phyloP scores from a whole-genome alignment of 176 grass and related monocot genomes.

The Musa acuminata region DNA sequence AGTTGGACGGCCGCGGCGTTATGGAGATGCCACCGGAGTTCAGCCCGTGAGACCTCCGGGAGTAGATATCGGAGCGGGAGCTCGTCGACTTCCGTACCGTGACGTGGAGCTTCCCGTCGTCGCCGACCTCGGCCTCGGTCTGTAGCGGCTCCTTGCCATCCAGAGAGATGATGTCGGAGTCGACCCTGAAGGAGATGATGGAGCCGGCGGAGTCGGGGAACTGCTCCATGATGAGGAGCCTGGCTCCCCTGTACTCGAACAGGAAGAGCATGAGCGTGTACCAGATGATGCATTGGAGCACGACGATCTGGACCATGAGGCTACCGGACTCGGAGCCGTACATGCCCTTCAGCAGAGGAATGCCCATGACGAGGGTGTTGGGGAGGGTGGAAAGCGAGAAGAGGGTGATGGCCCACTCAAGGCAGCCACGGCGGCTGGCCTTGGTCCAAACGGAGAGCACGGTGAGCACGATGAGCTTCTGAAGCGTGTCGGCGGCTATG shows the following conservation, averaged over 20 bases:
- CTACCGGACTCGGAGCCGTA: conserved; percentile 40
- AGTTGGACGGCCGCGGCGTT: conserved; percentile 56
- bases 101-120: conserved; percentile 42
- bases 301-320: conserved; percentile 53
- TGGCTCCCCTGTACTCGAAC: conserved; percentile 42
- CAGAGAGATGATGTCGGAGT: conserved; percentile 82
- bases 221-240: conserved; percentile 56
- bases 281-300: conserved; percentile 57
- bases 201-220: conserved; percentile 62
- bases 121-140: conserved; percentile 40
- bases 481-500: conserved; percentile 60
- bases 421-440: conserved; percentile 22
- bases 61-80: conserved; percentile 56
- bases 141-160: conserved; percentile 42
- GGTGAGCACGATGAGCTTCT: conserved; percentile 49
- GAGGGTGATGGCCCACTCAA: conserved; percentile 74
- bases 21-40: conserved; percentile 16
- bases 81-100: conserved; percentile 70
- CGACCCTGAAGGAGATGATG: conserved; percentile 76
- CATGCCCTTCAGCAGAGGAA: conserved; percentile 55
- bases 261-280: conserved; percentile 57
- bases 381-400: conserved; percentile 65
- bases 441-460: conserved; percentile 36
- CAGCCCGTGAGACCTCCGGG: conserved; percentile 37
- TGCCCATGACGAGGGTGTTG: conserved; percentile 75